Conservation (phyloP, 805 yeast genomes). For the Starmerella geochares region DNA sequence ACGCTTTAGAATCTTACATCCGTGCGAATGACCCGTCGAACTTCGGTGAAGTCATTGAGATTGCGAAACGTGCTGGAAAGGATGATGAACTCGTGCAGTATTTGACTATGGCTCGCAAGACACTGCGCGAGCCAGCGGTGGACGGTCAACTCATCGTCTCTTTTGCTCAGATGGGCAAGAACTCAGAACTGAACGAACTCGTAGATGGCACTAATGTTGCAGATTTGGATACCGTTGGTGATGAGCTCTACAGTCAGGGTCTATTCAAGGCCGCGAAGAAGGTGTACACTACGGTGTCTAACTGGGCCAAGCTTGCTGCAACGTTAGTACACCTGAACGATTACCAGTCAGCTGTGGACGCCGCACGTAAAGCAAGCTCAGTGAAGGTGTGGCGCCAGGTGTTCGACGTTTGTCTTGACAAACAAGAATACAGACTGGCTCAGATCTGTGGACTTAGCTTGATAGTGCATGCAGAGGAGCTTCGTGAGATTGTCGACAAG, state of each 20-base stretch:
- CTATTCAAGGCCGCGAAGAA: constrained; percentile 90
- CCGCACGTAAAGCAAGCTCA: constrained; percentile 96
- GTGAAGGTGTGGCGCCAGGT: constrained; percentile 95
- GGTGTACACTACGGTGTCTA: constrained; percentile 73
- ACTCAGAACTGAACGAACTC: constrained; percentile 73
- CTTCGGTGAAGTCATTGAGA: constrained; percentile 83
- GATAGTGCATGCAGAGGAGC: constrained; percentile 94
- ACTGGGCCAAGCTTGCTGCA: constrained; percentile 93
- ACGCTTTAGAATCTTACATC: constrained; percentile 83
- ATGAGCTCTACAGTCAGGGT: constrained; percentile 65
- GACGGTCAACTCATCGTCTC: constrained; percentile 87
- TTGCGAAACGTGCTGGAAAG: constrained; percentile 91
- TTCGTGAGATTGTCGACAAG: constrained; percentile 74
- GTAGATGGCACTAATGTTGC: constrained; percentile 86
- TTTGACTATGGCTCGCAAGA: constrained; percentile 82
- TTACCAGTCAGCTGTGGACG: constrained; percentile 93
- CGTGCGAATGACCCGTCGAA: constrained; percentile 86
- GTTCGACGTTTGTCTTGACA: constrained; percentile 89
- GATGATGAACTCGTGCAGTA: constrained; percentile 84
- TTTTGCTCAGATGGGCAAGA: constrained; percentile 66
- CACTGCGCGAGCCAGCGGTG: constrained; percentile 79
- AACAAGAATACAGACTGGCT: constrained; percentile 89
- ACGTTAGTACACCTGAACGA: constrained; percentile 86
- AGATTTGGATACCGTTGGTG: constrained; percentile 84
- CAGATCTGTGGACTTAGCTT: constrained; percentile 97